Conservation (phyloP, 2,329 filamentous ascomycete genomes). For the Phyllosticta capitalensis region DNA sequence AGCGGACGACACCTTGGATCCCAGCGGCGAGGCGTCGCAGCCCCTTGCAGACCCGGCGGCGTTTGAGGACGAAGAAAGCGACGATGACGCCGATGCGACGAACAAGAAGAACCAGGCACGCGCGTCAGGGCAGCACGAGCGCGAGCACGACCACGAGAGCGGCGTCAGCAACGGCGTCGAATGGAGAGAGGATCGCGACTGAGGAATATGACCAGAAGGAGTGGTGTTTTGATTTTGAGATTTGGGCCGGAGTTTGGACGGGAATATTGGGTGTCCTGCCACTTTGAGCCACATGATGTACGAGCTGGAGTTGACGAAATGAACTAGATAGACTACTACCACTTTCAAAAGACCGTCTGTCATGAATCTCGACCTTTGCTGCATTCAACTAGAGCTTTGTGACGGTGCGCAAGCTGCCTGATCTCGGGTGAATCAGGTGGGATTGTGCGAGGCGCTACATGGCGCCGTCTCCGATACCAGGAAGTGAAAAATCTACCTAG, state of each 20-base stretch:
- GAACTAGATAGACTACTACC: not conserved
- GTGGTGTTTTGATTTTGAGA: not conserved
- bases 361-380: no score
- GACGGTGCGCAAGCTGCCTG: no score
- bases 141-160: slow-evolving; percentile 1
- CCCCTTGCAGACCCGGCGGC: slow-evolving; percentile 37
- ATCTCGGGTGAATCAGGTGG: no score
- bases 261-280: not conserved
- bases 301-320: not conserved
- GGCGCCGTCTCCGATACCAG: no score
- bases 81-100: slow-evolving; percentile 27
- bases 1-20: slow-evolving; percentile 43
- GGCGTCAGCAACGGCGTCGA: slow-evolving; percentile 28
- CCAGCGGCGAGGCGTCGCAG: slow-evolving; percentile 22
- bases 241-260: not conserved
- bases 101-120: not conserved
- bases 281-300: not conserved
- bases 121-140: not conserved
- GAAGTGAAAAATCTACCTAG: no score
- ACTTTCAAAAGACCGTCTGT: not conserved
- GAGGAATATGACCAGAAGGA: not conserved
- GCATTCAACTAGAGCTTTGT: no score
- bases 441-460: no score
- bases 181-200: slow-evolving; percentile 25
- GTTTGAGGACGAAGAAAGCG: slow-evolving; percentile 36